Base-by-base conservation (phyloP, 2,329 filamentous ascomycete species). In the Fusarium sp. region DNA sequence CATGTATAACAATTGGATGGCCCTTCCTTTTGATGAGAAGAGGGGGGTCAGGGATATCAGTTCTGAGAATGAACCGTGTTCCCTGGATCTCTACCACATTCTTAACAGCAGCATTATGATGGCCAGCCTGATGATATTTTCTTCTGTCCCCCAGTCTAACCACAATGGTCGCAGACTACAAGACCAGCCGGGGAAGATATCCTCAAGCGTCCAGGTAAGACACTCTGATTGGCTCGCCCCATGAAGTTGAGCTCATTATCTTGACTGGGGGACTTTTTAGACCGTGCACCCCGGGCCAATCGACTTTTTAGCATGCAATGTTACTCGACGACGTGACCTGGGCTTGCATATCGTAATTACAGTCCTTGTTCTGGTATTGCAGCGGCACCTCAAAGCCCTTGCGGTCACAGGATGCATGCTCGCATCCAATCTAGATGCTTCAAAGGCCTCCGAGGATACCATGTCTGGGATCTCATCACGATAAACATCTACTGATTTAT, bases 271-370 rank as follows among this genome's bases (percentile, higher is more conserved):
- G 42, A 33, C 23, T 56, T 46, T 60, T 56, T 60, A 41, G 54
- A 45, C 62, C 62, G 41, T 71, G 56, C 46, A n/a, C 56, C 64
- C 68, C 39, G 48, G 48, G 25, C 51, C 33, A 58, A 54, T 72
- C 41, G 49, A 51, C 62, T 42, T 39, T 51, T 42, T 45, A 64
- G 44, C 39, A 51, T 55, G 66, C 61, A 65, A 73, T 73, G 72
- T 62, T 66, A 74, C 73, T 66, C 59, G 45, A 73, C 46, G 48
- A 70, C 41, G 52, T 55, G 62, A 65, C 73, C 61, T 68, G 62
- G 66, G 62, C 73, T 55, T 77, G 75, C 75, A 75, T 75, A 77
- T 77, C 75, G 74, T 60, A 77, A 77, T 77, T 77, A 77, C 66
- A 62, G 69, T 56, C 70, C 52, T 65, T 27, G 41, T 57, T 57